Conservation (phyloP, 1,139 yeast species). For the Pichia sp. region DNA sequence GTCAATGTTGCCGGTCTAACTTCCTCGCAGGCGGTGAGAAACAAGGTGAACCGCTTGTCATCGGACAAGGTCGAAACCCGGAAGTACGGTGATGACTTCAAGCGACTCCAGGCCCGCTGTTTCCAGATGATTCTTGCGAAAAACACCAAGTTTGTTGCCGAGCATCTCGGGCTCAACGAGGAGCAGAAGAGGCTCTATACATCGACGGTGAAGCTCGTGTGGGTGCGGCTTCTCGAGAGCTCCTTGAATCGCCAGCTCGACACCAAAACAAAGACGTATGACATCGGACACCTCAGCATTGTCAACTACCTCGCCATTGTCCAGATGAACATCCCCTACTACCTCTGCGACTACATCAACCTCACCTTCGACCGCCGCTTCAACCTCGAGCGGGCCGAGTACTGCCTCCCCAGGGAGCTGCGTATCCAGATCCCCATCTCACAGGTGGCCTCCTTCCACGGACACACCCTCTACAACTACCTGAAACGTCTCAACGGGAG, state of each 20-base stretch:
- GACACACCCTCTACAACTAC: conserved; percentile 14
- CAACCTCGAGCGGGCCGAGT: conserved; percentile 13
- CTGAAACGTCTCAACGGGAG: conserved; percentile 11
- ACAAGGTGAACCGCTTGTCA: conserved; percentile 18
- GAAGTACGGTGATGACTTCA: conserved; percentile 19
- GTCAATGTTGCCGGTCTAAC: conserved; percentile 40
- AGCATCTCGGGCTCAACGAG: conserved; percentile 11
- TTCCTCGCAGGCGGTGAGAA: conserved; percentile 27
- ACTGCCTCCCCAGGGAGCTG: conserved; percentile 20
- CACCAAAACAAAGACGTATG: background rate
- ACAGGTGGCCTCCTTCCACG: conserved; percentile 13
- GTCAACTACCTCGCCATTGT: conserved; percentile 21
- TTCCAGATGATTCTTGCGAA: conserved; percentile 22
- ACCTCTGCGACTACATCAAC: conserved; percentile 19
- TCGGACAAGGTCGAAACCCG: conserved; percentile 26
- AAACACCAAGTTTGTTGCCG: conserved; percentile 15
- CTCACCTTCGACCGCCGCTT: conserved; percentile 12
- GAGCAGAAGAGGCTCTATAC: conserved; percentile 8
- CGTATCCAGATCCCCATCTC: conserved; percentile 14
- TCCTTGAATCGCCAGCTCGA: background rate
- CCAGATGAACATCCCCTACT: conserved; percentile 18
- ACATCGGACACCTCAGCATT: conserved; percentile 9
- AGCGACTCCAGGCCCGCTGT: conserved; percentile 12
- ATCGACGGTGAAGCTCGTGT: conserved; percentile 26
- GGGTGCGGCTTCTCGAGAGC: conserved; percentile 13